These are phyloP conservation scores for Zymoseptoria crescenta DNA, from an alignment of 2,329 filamentous ascomycete species.

Conservation along the genomic window DNA sequence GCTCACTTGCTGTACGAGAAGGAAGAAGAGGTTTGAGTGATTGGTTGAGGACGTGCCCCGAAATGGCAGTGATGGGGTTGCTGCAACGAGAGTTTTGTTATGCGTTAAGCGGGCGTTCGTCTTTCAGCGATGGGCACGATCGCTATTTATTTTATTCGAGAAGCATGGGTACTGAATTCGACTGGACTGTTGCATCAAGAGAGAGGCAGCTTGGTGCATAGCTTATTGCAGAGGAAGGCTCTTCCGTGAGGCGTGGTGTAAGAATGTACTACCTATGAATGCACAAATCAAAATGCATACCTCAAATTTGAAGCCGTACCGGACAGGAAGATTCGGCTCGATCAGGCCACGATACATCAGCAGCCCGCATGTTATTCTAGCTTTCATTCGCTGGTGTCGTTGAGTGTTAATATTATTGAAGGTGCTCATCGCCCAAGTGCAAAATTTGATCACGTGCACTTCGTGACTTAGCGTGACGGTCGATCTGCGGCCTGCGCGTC, in stretches of 20 bases:
- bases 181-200: background rate
- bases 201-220: background rate
- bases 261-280: background rate
- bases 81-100: background rate
- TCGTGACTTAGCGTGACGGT: too few relatives aligned
- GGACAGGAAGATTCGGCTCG: too few relatives aligned
- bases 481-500: too few relatives aligned
- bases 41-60: background rate
- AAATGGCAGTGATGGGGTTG: background rate
- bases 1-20: conserved; percentile 16
- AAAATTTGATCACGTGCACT: too few relatives aligned
- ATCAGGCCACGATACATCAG: too few relatives aligned
- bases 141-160: background rate
- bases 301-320: background rate
- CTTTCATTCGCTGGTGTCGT: too few relatives aligned
- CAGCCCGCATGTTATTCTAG: too few relatives aligned
- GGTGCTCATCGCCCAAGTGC: too few relatives aligned
- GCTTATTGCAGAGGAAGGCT: background rate
- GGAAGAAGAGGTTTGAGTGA: conserved; percentile 18
- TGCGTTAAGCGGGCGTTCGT: background rate
- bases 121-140: background rate
- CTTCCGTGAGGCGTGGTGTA: background rate
- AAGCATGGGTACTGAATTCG: background rate
- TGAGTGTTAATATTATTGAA: too few relatives aligned
- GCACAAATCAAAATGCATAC: background rate